Evolutionary conservation across 2,329 filamentous ascomycete species (phyloP), one percentile per base, ranked within the genome.

Genomic region (Beauveria caledonica): DNA sequence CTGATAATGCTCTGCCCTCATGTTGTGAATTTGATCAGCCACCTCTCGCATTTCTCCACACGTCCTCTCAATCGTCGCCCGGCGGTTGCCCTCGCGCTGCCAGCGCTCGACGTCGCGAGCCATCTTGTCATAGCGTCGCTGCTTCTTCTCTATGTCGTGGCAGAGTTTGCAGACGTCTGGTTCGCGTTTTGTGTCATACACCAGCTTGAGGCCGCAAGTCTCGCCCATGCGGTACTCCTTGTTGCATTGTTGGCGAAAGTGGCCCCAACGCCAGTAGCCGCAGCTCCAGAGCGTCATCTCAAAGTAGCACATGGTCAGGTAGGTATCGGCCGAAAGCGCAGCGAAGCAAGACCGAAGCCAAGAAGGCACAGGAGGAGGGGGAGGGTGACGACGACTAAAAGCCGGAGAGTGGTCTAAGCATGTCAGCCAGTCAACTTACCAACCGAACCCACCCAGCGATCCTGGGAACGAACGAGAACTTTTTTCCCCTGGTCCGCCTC

Each of bases 201-300:
- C 87, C 65, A 96, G 84, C 77, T 91, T 96, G 77, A 96, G 87
- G 63, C 93, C 93, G 76, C 93, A 97, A 42, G 93, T 97, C 80
- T 97, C 93, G 69, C 93, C 93, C 66, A 90, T 96, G 66, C 93
- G 89, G 78, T 96, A 95, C 74, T 97, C 93, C 76, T 91, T 92
- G 74, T 89, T 87, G 82, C 93, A 97, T 73, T 96, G 92, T 74
- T 92, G 85, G 66, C 89, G 86, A 79, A 97, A 97, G 77, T 88
- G 88, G 66, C 90, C 89, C 92, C 92, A 97, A 75, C 92, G 91
- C 87, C 89, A 96, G 81, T 91, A 93, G 70, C 89, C 89, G 77
- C 93, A 97, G 61, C 75, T 75, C 83, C 89, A 96, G 68, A 85
- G 83, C 73, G 88, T 91, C 76, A 93, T 89, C 70, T 97, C 92